Evolutionary conservation across 768 basidiomycete species (phyloP), one percentile per base, ranked within the genome.

Genomic region (Imleria badia): DNA sequence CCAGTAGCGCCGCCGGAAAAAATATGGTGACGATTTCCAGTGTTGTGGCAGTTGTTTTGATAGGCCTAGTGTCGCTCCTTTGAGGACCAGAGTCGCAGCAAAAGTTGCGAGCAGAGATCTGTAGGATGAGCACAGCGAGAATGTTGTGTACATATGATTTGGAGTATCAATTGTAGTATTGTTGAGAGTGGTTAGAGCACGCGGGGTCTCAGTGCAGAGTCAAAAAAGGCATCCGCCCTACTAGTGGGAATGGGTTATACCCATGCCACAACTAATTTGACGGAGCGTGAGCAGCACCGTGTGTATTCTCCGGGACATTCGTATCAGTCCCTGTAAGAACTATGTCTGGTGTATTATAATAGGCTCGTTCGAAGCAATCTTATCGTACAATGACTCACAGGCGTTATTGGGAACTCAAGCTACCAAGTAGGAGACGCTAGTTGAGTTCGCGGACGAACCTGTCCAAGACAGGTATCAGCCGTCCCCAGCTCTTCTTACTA

Each of bases 401-500:
- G 38, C 5, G 10, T n/a, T 19, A n/a, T 39, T n/a, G 19, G 2
- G 2, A 19, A 39, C 38, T 39, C 38, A 12, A 39, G 19, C 19
- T 39, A 39, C 11, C n/a, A 1, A 11, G 36, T 12, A 5, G 6
- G 11, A n/a, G n/a, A 11, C 36, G 3, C 44, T 56, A 52, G 9
- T 52, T 10, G 26, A 13, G 12, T n/a, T 34, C 31, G 15, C 39
- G 43, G 5, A 74, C 55, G 29, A 78, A 76, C 51, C 66, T 52
- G 20, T 52, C 42, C 43, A 79, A 35, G 29, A 74, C 67, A 10
- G 56, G 51, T 14, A 76, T 54, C 56, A 78, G 36, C 19, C 67
- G 62, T 33, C 55, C 43, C 42, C 78, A 50, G 29, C 57, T 51
- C 35, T 52, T n/a, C 35, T 39, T 49, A 22, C 60, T 59, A 48